These are phyloP conservation scores for Ophiostoma ulmi DNA, from an alignment of 2,329 filamentous ascomycete genomes.

Conservation along the genomic window DNA sequence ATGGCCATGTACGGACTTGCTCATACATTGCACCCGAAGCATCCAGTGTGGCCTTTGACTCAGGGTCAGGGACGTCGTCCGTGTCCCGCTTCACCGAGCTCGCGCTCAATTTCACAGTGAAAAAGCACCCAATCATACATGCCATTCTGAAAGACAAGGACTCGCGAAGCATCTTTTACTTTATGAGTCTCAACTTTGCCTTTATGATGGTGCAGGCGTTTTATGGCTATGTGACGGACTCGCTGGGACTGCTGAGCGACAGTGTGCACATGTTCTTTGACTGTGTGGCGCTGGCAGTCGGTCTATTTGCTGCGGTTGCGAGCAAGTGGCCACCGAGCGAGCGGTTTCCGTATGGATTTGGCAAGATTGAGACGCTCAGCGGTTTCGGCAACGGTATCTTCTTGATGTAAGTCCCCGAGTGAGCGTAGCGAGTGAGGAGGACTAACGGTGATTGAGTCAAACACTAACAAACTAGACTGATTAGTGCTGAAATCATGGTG, in stretches of 20 bases:
- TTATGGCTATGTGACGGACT: constrained; percentile 90
- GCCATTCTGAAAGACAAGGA: constrained; percentile 86
- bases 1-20: constrained; percentile 29
- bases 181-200: constrained; percentile 90
- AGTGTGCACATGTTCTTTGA: constrained; percentile 99
- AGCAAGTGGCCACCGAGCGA: constrained; percentile 93
- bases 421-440: no score
- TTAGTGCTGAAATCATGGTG: constrained; percentile 92
- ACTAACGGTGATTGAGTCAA: no score
- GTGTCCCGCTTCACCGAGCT: constrained; percentile 67
- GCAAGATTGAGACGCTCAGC: constrained; percentile 92
- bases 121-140: constrained; percentile 71
- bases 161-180: constrained; percentile 93
- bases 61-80: constrained; percentile 39
- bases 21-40: constrained; percentile 33
- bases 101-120: constrained; percentile 61
- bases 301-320: constrained; percentile 85
- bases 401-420: constrained; percentile 59
- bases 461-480: constrained; percentile 52
- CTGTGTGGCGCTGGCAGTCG: constrained; percentile 85
- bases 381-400: constrained; percentile 97
- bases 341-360: constrained; percentile 89
- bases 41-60: constrained; percentile 31
- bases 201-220: constrained; percentile 95
- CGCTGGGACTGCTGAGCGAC: constrained; percentile 88